These are phyloP conservation scores for Cetraspora pellucida DNA, from an alignment of 192 early-diverging fungal genomes.

Conservation along the genomic window DNA sequence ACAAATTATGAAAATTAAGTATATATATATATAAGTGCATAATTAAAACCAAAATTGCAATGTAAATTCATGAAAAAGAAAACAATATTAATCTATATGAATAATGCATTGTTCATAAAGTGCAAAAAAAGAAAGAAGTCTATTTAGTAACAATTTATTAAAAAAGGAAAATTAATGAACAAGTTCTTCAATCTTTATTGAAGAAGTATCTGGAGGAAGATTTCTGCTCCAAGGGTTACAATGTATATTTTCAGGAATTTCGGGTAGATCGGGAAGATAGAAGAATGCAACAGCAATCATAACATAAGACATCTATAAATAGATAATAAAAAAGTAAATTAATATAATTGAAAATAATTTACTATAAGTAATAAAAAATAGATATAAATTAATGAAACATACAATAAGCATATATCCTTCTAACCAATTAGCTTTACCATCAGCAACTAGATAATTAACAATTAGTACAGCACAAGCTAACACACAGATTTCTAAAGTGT, in stretches of 20 bases:
- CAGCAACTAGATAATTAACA: slow-evolving; percentile 77
- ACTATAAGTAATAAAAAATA: not conserved
- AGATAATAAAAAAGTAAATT: not conserved
- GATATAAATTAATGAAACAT: slow-evolving; percentile 39
- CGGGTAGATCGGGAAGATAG: slow-evolving; percentile 22
- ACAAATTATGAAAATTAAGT: no score
- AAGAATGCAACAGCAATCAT: slow-evolving; percentile 34
- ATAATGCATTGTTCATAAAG: no score
- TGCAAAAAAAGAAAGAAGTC: no score
- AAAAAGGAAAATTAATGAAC: no score
- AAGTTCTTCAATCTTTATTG: no score
- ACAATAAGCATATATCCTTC: slow-evolving; percentile 85
- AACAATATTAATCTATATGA: no score
- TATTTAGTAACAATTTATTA: no score
- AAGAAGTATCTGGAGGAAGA: slow-evolving; percentile 16
- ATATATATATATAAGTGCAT: no score
- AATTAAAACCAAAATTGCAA: no score
- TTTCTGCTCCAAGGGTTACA: slow-evolving; percentile 21
- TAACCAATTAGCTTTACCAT: slow-evolving; percentile 91
- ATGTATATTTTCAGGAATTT: not conserved
- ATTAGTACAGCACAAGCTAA: slow-evolving; percentile 77
- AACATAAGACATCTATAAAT: slow-evolving; percentile 26
- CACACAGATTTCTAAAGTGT: slow-evolving; percentile 76
- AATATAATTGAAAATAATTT: not conserved
- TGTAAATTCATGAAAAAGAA: no score